Base-by-base conservation (phyloP, 805 yeast genomes). In the Candida gorgasii region DNA sequence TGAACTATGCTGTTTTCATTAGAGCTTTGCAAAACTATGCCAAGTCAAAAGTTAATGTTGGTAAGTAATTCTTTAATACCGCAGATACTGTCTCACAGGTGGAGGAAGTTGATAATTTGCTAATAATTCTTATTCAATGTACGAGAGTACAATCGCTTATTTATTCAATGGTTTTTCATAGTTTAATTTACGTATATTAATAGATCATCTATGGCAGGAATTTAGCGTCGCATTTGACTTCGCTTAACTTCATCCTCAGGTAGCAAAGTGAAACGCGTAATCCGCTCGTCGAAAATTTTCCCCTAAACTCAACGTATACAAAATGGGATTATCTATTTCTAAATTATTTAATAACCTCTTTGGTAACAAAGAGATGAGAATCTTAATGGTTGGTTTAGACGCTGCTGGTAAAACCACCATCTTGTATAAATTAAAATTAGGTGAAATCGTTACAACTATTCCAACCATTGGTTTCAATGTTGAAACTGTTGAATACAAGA, bases 391-490 rank as follows among this genome's bases (percentile, higher is more conserved):
- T 65, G 97, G 97, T 74, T 80, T 89, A 61, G 97, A 89, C 72
- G 96, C 96, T 63, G 97, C 97, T 56, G 97, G 97, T 85, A 89
- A 89, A 75, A 89, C 97, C 70, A 89, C 97, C 69, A 90, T 89
- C 65, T 79, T 89, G 62, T 89, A 89, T 76, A 89, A 89, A 77
- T 82, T 89, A 70, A 89, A 89, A 72, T 81, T 89, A 59, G 97
- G 96, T 65, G 97, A 89, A 77, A 88, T 89, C 61, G 95, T 89
- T 62, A 89, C 96, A 59, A 89, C 97, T 39, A 89, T 89, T 63
- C 97, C 97, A 71, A 89, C 97, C 54, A 89, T 89, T 69, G 97
- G 97, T 62, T 89, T 89, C 83, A 89, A 89, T 69, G 97, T 89
- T 57, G 97, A 89, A 75, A 89, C 97, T 49, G 96, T 89, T 61